phyloP scores from a whole-genome alignment of 352 stramenopile species.

The Globisporangium alternatum region DNA sequence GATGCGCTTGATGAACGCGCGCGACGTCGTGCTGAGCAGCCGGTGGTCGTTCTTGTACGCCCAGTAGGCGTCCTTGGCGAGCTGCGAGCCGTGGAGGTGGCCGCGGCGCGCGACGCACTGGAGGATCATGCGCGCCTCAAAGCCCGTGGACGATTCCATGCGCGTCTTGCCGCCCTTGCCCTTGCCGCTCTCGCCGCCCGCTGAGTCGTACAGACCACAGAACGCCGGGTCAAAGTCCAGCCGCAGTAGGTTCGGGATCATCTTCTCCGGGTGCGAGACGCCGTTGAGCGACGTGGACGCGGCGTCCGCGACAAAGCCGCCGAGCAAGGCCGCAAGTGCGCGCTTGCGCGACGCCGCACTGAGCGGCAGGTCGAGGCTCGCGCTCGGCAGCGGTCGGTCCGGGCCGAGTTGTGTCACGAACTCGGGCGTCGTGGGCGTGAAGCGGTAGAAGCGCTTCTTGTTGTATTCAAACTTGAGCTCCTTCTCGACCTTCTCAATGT shows the following conservation, averaged over 20 bases:
- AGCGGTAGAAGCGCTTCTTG: constrained; percentile 80
- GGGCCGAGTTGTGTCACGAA: constrained; percentile 39
- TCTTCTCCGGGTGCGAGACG: constrained; percentile 74
- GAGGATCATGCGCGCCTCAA: constrained; percentile 72
- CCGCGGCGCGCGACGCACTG: constrained; percentile 69
- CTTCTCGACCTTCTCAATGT: constrained; percentile 82
- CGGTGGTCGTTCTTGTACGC: constrained; percentile 80
- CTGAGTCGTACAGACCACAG: constrained; percentile 59
- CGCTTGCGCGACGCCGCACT: constrained; percentile 54
- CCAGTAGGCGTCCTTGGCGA: constrained; percentile 81
- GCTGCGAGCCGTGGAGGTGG: constrained; percentile 64
- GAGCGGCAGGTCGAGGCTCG: constrained; percentile 64
- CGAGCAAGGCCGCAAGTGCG: constrained; percentile 64
- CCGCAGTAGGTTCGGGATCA: constrained; percentile 68
- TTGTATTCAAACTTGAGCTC: constrained; percentile 84
- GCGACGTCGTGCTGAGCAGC: constrained; percentile 63
- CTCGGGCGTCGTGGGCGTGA: constrained; percentile 73
- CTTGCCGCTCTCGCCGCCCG: constrained; percentile 33
- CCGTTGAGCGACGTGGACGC: constrained; percentile 78
- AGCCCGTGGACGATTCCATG: constrained; percentile 78
- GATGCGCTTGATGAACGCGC: constrained; percentile 75
- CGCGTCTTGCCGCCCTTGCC: constrained; percentile 18
- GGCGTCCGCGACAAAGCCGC: constrained; percentile 74
- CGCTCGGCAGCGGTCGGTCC: constrained; percentile 39
- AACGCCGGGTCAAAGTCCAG: constrained; percentile 79